Evolutionary conservation across 441 rosid genomes (phyloP).

Genomic region (Erodium trifolium): DNA sequence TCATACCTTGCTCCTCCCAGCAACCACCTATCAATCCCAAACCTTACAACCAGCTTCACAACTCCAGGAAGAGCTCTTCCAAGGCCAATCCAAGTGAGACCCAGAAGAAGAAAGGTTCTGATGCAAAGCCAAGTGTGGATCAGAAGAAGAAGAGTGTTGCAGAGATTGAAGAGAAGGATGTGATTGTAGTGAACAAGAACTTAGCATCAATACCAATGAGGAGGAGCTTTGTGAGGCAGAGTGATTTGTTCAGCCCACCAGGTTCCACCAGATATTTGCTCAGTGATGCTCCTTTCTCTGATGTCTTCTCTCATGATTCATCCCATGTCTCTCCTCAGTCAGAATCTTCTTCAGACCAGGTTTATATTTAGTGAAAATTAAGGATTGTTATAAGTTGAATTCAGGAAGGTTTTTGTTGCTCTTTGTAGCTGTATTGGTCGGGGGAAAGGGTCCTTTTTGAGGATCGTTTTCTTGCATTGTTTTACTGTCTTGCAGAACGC

Average conservation of each 20-base stretch:
- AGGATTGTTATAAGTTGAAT: too few relatives aligned
- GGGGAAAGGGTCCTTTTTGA: too few relatives aligned
- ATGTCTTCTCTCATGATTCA: conserved; percentile 30
- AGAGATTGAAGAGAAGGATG: too few relatives aligned
- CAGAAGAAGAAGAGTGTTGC: conserved; percentile 6
- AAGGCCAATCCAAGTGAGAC: conserved; percentile 9
- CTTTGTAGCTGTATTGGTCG: too few relatives aligned
- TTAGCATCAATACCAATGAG: not conserved
- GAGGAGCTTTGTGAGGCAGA: conserved; percentile 24
- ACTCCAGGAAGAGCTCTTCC: conserved; percentile 21
- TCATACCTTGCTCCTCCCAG: conserved; percentile 37
- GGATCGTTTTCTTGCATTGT: too few relatives aligned
- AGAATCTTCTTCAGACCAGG: conserved; percentile 37
- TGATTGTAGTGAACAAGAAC: conserved; percentile 10
- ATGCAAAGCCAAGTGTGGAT: conserved; percentile 25
- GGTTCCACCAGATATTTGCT: conserved; percentile 67
- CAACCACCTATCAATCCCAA: conserved; percentile 42
- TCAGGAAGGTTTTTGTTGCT: too few relatives aligned
- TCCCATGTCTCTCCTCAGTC: conserved; percentile 26
- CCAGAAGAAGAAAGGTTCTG: not conserved
- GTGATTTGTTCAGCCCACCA: conserved; percentile 52
- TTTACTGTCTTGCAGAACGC: too few relatives aligned
- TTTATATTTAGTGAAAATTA: conserved; percentile 9
- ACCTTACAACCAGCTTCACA: conserved; percentile 18
- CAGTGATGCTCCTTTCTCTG: conserved; percentile 31